Conservation (phyloP, 2,329 filamentous ascomycete species). For the Sarocladium oryzae region DNA sequence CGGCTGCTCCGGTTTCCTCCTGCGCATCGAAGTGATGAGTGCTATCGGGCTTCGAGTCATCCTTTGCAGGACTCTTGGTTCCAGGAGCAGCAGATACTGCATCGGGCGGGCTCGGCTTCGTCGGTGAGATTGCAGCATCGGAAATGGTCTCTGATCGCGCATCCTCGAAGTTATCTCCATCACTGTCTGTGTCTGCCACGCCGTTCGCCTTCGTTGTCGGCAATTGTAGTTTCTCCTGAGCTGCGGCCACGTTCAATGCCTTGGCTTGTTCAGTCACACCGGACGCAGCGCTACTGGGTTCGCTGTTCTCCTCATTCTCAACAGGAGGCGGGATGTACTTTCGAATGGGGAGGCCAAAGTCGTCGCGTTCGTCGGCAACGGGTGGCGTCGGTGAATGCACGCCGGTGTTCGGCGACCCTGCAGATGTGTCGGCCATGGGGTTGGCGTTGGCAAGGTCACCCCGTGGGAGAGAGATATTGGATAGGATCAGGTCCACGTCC, state of each 20-base stretch:
- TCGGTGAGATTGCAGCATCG: slow-evolving; percentile 11
- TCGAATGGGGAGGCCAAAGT: slow-evolving; percentile 63
- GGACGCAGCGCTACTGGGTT: slow-evolving; percentile 3
- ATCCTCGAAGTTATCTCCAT: slow-evolving; percentile 30
- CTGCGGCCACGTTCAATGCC: background rate
- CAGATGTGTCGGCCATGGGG: slow-evolving; percentile 16
- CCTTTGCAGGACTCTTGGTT: slow-evolving; percentile 11
- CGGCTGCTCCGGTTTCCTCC: slow-evolving; percentile 7
- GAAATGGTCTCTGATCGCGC: slow-evolving; percentile 21
- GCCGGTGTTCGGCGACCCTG: slow-evolving; percentile 5
- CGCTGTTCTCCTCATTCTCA: slow-evolving; percentile 12
- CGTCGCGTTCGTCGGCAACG: slow-evolving; percentile 40
- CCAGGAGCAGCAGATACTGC: slow-evolving; percentile 17
- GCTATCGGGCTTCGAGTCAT: background rate
- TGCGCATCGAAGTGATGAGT: background rate
- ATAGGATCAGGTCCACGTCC: slow-evolving; percentile 5
- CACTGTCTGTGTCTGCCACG: slow-evolving; percentile 33
- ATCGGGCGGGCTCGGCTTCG: slow-evolving; percentile 9
- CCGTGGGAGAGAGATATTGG: background rate
- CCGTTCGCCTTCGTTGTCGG: slow-evolving; percentile 19
- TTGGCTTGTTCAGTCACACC: background rate
- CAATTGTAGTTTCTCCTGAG: background rate
- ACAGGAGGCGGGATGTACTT: slow-evolving; percentile 32
- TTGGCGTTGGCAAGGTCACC: background rate
- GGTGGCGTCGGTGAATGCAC: slow-evolving; percentile 19